Evolutionary conservation across 345 rosid species (phyloP), one percentile per base, ranked within the genome.

Genomic region (Chamaenerion angustifolium): DNA sequence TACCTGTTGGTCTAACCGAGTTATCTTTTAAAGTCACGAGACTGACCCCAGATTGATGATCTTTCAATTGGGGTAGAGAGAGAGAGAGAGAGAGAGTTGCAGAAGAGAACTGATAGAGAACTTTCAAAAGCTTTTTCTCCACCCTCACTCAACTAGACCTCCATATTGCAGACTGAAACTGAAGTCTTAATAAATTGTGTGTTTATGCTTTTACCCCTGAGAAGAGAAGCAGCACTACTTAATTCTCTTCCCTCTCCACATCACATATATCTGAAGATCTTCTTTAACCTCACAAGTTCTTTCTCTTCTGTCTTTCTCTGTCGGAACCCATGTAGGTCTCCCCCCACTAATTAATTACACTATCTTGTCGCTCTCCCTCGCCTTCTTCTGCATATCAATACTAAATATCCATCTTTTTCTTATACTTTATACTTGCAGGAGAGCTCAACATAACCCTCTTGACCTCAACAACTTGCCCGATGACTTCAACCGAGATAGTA

Each of bases 381-480:
- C 42, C 18, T 45, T 45, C 66, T 25, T 21, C 52, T 49, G 40
- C 35, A 49, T 27, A 45, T 45, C 52, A 10, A 16, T 12, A 12
- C 12, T 40, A 17, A 43, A 8, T 35, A 35, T 37, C 11, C 52
- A 52, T 49, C 11, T 50, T 42, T 56, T 17, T 56, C 40, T 25
- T 4, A 48, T 56, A 50, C n/a, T 10, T 25, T 4, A 48, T 56
- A 50, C n/a, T 10, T 11, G 67, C 76, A 88, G 96, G 88, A 80
- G 94, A 71, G 68, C 83, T 1, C 88, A 78, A 58, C 72, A 54
- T 55, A 92, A 74, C 63, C 82, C 88, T 8, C 64, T 92, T 59
- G 98, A 92, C 73, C 98, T 92, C 79, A 92, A 92, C 82, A 88
- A 88, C 76, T 74, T 92, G 48, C 98, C 98, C 4, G 96, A 84